These are phyloP conservation scores for Fusarium euwallaceae DNA, from an alignment of 2,329 filamentous ascomycete genomes.

Conservation along the genomic window DNA sequence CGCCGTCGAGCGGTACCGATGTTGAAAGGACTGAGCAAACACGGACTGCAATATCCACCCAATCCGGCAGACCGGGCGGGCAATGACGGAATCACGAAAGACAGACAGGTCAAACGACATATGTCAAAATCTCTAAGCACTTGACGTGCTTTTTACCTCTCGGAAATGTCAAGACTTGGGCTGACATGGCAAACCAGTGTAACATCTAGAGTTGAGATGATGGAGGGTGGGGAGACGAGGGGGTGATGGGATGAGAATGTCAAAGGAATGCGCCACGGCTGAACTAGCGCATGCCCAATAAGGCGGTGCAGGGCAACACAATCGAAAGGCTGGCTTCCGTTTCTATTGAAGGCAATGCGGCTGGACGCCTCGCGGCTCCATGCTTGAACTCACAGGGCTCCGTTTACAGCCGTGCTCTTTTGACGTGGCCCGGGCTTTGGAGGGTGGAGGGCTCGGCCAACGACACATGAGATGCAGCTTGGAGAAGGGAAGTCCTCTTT, in stretches of 20 bases:
- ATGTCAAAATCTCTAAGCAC: conserved; percentile 7
- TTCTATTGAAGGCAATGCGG: conserved; percentile 40
- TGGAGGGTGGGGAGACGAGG: not conserved
- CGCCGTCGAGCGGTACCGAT: conserved; percentile 23
- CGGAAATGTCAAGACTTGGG: not conserved
- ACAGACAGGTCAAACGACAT: not conserved
- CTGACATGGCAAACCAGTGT: conserved; percentile 5
- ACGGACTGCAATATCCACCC: conserved; percentile 7
- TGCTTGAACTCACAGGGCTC: conserved; percentile 29
- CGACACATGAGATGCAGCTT: conserved; percentile 47
- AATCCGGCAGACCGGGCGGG: conserved; percentile 8
- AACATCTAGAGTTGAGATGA: conserved; percentile 28
- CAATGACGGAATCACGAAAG: conserved; percentile 3
- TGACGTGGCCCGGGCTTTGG: conserved; percentile 36
- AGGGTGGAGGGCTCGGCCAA: conserved; percentile 35
- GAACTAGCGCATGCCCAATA: conserved; percentile 42
- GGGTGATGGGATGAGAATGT: conserved; percentile 14
- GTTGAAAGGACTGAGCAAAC: conserved; percentile 37
- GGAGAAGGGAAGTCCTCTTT: conserved; percentile 32
- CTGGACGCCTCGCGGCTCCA: conserved; percentile 38
- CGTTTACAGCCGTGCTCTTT: conserved; percentile 33
- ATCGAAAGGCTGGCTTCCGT: conserved; percentile 35
- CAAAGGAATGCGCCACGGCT: conserved; percentile 47
- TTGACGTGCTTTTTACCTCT: conserved; percentile 1
- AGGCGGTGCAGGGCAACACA: conserved; percentile 33